Evolutionary conservation across 2,329 filamentous ascomycete genomes (phyloP).

Genomic region (Penicillium palitans): DNA sequence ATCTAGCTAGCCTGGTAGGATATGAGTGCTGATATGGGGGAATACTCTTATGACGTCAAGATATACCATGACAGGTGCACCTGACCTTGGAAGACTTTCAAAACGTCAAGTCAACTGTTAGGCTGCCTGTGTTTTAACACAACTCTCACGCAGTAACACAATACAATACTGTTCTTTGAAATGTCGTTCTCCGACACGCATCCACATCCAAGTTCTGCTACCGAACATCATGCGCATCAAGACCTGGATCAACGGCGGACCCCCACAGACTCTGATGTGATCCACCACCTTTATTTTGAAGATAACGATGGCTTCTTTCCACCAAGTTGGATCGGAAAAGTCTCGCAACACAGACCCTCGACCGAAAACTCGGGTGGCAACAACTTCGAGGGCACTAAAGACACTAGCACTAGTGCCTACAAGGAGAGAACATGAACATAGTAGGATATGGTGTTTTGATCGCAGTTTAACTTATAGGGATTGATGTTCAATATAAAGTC

Average conservation of each 20-base stretch:
- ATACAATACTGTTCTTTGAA: background rate
- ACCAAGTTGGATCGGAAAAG: slow-evolving; percentile 30
- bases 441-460: background rate
- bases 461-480: background rate
- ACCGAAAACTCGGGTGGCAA: slow-evolving; percentile 10
- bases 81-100: background rate
- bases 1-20: background rate
- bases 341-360: slow-evolving; percentile 9
- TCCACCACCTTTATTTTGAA: slow-evolving; percentile 38
- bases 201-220: background rate
- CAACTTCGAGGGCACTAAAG: background rate
- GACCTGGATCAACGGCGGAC: slow-evolving; percentile 1
- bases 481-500: background rate
- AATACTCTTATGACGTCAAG: background rate
- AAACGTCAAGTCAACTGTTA: background rate
- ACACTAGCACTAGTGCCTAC: background rate
- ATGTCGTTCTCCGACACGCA: background rate
- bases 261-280: slow-evolving; percentile 23
- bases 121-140: background rate
- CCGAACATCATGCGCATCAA: background rate
- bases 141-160: background rate
- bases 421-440: slow-evolving; percentile 2
- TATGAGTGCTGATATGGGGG: background rate
- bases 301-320: slow-evolving; percentile 40
- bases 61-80: background rate